Base-by-base conservation (phyloP, 169 alveolate genomes). In the Eimeria acervulina region DNA sequence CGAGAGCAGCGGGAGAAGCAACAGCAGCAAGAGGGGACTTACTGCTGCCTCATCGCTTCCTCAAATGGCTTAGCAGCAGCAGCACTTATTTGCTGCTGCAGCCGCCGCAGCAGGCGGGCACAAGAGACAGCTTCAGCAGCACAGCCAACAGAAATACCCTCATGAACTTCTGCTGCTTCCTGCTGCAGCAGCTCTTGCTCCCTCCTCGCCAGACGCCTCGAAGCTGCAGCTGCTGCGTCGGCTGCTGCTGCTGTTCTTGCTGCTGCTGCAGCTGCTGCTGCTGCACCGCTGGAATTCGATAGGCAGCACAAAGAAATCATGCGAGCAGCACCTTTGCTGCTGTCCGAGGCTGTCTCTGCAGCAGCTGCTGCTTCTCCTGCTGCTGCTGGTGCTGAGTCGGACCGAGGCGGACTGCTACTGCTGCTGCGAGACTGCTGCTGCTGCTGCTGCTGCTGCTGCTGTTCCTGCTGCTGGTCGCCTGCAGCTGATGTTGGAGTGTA, bases 211-310 rank as follows among this genome's bases (percentile, higher is more conserved):
- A 72, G 84, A 38, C 21, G 44, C 21, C 84, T 72, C 10, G 40
- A 38, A n/a, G 84, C 84, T n/a, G 84, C 84, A n/a, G 84, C 52
- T 5, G 84, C 84, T 72, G 84, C 84, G 17, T 7, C 84, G 7
- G 52, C 84, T 72, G 84, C 52, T 28, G 84, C 12, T 72, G 84
- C 84, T 31, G 84, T 44, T 31, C 47, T 44, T 72, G 84, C 84
- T 31, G 84, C 84, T 31, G 84, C 84, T 8, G 40, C 84, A 10
- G 84, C 84, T 31, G 84, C 40, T 4, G 84, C 84, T 72, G 84
- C 42, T 72, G 31, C 78, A n/a, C 0, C 78, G 12, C 19, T 66
- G 36, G 78, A 21, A 26, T 12, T n/a, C 28, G 78, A 26, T 21
- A 12, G 8, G 78, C 78, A n/a, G 78, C 31, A 13, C 7, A 51